phyloP scores from a whole-genome alignment of 2,329 filamentous ascomycete species.

The Neonectria hederae region DNA sequence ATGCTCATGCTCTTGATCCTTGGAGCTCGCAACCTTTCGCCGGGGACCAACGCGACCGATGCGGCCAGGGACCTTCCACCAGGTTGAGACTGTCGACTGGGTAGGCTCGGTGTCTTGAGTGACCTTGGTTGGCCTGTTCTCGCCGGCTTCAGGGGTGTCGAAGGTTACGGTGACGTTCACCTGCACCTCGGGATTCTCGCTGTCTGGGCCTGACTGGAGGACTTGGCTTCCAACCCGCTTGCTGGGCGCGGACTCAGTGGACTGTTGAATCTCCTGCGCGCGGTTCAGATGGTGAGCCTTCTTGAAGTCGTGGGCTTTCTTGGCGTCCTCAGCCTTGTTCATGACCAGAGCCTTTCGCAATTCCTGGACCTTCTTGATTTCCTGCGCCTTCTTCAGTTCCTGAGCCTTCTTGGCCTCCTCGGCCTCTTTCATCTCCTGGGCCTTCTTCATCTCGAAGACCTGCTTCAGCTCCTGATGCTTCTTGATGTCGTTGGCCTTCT shows the following conservation, averaged over 20 bases:
- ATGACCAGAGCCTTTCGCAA: not conserved
- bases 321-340: too few species aligned
- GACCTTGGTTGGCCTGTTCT: not conserved
- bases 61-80: not conserved
- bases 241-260: not conserved
- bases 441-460: not conserved
- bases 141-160: not conserved
- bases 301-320: not conserved
- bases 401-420: not conserved
- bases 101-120: not conserved
- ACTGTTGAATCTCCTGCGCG: not conserved
- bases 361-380: not conserved
- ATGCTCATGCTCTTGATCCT: too few species aligned
- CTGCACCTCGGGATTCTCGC: not conserved
- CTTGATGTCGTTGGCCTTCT: not conserved
- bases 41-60: not conserved
- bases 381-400: not conserved
- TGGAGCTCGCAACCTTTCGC: not conserved
- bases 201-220: not conserved
- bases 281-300: not conserved
- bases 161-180: not conserved
- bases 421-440: not conserved
- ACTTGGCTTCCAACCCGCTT: not conserved
- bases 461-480: not conserved
- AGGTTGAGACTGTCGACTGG: not conserved